A percentile compares a stretch with the other conserved stretches of the same genome.
phyloP scores from a whole-genome alignment of 257 asterid species.

The Mentha longifolia region DNA sequence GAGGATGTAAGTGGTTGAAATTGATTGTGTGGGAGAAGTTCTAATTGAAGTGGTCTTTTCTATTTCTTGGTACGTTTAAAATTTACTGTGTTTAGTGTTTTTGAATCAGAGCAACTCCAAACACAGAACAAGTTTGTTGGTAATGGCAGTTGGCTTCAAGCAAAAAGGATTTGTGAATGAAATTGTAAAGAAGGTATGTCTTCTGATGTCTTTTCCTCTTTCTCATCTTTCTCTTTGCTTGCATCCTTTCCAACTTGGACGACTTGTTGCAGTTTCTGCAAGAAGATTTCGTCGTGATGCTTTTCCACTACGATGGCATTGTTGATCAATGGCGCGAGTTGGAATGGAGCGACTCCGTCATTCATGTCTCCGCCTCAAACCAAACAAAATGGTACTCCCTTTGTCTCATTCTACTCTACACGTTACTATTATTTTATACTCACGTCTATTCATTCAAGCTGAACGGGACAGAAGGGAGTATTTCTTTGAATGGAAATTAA shows the following conservation, averaged over 20 bases:
- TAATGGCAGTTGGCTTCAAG: conserved; percentile 78
- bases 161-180: conserved; percentile 62
- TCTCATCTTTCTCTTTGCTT: background rate
- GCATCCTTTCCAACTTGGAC: background rate
- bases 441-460: no score
- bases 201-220: background rate
- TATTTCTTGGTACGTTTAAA: no score
- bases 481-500: no score
- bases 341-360: conserved; percentile 62
- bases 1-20: conserved; percentile 27
- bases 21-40: no score
- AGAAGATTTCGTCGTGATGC: conserved; percentile 66
- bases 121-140: conserved; percentile 56
- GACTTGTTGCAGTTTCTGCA: conserved; percentile 63
- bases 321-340: conserved; percentile 73
- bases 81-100: conserved; percentile 18
- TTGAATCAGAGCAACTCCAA: conserved; percentile 48
- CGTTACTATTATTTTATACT: no score
- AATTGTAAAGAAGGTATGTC: conserved; percentile 69
- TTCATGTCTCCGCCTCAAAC: conserved; percentile 74
- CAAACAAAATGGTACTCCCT: conserved; percentile 83
- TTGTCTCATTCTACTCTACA: background rate
- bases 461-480: no score
- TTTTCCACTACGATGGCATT: conserved; percentile 83
- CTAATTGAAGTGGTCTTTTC: no score